phyloP scores from a whole-genome alignment of 371 early-diverging fungal genomes.

The Apophysomyces variabilis region DNA sequence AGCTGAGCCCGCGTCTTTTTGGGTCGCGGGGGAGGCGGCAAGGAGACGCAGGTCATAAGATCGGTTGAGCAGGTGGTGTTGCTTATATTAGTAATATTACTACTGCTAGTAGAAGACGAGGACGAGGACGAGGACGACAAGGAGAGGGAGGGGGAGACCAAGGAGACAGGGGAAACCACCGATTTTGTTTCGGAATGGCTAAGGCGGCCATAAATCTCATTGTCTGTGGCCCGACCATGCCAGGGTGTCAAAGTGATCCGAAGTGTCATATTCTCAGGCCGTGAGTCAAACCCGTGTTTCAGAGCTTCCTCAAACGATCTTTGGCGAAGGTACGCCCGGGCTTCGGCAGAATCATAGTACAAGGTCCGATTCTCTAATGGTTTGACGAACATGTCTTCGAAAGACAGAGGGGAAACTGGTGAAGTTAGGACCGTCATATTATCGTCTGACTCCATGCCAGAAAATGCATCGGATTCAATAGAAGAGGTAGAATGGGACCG shows the following conservation, averaged over 20 bases:
- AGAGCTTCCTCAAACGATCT: slow-evolving; percentile 5
- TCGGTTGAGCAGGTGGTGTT: neutral
- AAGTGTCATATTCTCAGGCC: slow-evolving; percentile 18
- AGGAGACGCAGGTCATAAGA: slow-evolving; percentile 1
- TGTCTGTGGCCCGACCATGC: slow-evolving; percentile 35
- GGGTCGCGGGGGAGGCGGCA: slow-evolving; percentile 6
- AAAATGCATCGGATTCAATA: slow-evolving; percentile 17
- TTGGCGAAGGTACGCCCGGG: slow-evolving; percentile 12
- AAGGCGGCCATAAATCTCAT: slow-evolving; percentile 28
- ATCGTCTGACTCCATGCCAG: neutral
- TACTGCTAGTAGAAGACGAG: neutral
- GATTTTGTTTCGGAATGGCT: neutral
- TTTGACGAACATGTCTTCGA: slow-evolving; percentile 12
- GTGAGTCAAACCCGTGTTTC: neutral
- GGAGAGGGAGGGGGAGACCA: neutral
- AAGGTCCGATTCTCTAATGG: neutral
- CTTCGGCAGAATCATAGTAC: slow-evolving; percentile 12
- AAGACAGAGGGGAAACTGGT: slow-evolving; percentile 21
- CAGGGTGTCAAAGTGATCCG: slow-evolving; percentile 39
- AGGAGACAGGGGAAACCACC: neutral
- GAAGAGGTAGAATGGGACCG: slow-evolving; percentile 21
- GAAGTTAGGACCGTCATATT: slow-evolving; percentile 15
- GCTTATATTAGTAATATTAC: neutral
- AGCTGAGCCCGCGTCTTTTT: neutral
- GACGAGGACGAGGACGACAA: slow-evolving; percentile 3